phyloP scores from a whole-genome alignment of 306 rosid genomes.

The Cucurbita ficifolia region DNA sequence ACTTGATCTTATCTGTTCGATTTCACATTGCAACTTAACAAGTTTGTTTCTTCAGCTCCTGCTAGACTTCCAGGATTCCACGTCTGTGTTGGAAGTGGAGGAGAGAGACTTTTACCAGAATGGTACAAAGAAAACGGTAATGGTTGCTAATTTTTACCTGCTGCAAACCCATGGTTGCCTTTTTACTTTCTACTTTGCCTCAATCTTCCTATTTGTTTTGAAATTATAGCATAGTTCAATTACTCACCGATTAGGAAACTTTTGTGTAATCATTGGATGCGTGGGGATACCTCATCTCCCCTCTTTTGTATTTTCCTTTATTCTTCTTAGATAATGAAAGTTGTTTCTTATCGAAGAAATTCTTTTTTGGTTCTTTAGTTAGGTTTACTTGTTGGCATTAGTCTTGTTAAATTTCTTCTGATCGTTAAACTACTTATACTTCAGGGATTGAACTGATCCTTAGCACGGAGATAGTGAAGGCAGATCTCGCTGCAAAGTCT shows the following conservation, averaged over 20 bases:
- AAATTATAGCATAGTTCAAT: neutral
- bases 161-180: neutral
- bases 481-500: constrained; percentile 55
- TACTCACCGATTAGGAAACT: neutral
- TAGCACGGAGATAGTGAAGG: constrained; percentile 73
- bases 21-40: neutral
- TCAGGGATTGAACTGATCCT: constrained; percentile 81
- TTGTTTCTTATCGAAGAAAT: neutral
- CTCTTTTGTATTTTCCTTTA: neutral
- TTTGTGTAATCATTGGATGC: neutral
- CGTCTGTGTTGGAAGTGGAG: constrained; percentile 87
- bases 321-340: neutral
- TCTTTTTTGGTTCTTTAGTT: neutral
- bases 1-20: neutral
- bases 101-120: constrained; percentile 76
- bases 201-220: neutral
- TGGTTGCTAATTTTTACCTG: neutral
- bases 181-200: too few relatives aligned
- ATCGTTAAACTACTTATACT: constrained; percentile 8
- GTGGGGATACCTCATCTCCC: neutral
- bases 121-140: constrained; percentile 88
- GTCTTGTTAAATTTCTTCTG: constrained; percentile 5
- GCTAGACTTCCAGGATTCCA: constrained; percentile 98
- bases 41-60: constrained; percentile 57
- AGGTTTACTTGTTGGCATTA: constrained; percentile 2